Percentiles rank a stretch among this genome's conserved stretches.
Conservation (phyloP, 495 filamentous ascomycete species). For the Clohesyomyces aquaticus region DNA sequence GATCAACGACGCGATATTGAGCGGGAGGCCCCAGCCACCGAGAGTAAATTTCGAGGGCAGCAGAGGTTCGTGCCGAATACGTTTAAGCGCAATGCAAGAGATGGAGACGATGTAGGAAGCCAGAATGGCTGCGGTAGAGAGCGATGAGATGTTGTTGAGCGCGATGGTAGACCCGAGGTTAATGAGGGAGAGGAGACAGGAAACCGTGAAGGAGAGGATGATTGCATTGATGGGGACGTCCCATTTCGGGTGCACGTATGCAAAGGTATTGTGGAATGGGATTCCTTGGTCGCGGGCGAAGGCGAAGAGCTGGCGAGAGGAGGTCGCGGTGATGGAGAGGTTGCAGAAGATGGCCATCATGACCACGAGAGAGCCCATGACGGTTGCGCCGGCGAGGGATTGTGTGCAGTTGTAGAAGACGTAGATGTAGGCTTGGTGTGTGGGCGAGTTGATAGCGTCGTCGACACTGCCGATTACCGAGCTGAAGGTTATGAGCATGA, state of each 20-base stretch:
- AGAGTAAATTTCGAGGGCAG: conserved; percentile 55
- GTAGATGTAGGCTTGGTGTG: no score
- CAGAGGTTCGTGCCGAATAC: conserved; percentile 46
- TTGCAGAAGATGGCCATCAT: conserved; percentile 53
- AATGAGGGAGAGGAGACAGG: conserved; percentile 42
- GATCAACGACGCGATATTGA: conserved; percentile 52
- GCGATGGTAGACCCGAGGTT: conserved; percentile 54
- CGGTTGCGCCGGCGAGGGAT: conserved; percentile 52
- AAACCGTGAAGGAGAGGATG: conserved; percentile 46
- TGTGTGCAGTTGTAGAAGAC: conserved; percentile 58
- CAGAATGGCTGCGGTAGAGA: conserved; percentile 52
- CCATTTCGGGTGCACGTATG: conserved; percentile 55
- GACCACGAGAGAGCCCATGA: conserved; percentile 56
- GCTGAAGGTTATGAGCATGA: no score
- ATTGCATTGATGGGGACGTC: conserved; percentile 60
- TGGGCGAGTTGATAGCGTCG: no score
- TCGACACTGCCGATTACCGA: no score
- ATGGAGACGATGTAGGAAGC: conserved; percentile 59
- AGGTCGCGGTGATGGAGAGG: conserved; percentile 60
- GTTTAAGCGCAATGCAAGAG: conserved; percentile 51
- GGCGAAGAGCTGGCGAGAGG: conserved; percentile 62
- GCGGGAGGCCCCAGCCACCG: conserved; percentile 53
- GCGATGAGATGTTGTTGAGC: conserved; percentile 55
- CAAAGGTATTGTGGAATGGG: conserved; percentile 57
- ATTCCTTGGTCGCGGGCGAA: conserved; percentile 61